Base-by-base conservation (phyloP, 306 rosid genomes). In the Oxytropis ochrocephala region DNA sequence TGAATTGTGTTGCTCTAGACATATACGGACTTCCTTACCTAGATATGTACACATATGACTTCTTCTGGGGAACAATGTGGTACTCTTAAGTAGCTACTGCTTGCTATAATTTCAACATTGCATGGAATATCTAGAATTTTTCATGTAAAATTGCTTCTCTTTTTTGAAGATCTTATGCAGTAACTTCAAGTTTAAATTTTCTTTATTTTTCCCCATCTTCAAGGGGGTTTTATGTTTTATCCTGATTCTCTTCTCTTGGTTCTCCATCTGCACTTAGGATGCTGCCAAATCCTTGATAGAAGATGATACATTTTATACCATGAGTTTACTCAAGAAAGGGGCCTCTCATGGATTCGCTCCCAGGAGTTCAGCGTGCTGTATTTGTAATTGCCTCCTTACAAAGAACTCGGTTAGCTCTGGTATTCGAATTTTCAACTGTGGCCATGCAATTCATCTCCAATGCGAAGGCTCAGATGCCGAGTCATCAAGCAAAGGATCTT, bases 281-380 rank as follows among this genome's bases (percentile, higher is more conserved):
- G 82, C 99, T 57, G 99, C 99, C 74, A 94, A 87, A 80, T 89
- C 99, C 56, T 77, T 94, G 82, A 88, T 94, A 72, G 96, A 94
- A 79, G 97, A 94, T 76, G 99, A 94, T 74, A 77, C 96, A 6
- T 94, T 87, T 80, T 94, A 94, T 78, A 94, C 91, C 9, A 91
- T 94, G 97, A 89, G 82, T 75, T 72, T 94, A 77, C 96, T 94
- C 71, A 94, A 91, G 88, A 94, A 79, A 70, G 99, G 99, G 54
- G 96, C 99, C 21, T 81, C 97, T 64, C 97, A 91, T 66, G 99
- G 95, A 13, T 94, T 87, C 56, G 92, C 96, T 69, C 99, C 97
- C 64, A 83, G 82, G 81, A 80, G 74, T 85, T 72, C 70, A 44
- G 27, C 75, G 32, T 94, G 97, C 72, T 87, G 96, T 67, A 80